These are phyloP conservation scores for Sporothrix inflata DNA, from an alignment of 2,329 filamentous ascomycete species.

Conservation along the genomic window DNA sequence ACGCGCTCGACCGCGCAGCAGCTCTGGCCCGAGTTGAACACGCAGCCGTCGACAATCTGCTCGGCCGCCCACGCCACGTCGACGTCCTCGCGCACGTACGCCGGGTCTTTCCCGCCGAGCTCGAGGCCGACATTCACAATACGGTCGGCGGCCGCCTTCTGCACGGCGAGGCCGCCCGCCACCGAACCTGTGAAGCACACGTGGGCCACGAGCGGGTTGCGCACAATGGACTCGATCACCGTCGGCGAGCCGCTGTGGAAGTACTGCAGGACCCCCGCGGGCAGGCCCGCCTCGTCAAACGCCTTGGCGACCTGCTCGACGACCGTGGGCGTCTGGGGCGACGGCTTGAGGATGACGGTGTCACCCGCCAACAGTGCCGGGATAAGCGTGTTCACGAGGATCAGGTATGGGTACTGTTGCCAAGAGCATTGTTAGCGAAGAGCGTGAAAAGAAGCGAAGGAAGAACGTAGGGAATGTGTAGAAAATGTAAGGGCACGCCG, in stretches of 20 bases:
- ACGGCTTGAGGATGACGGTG: constrained; percentile 90
- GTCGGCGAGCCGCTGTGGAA: constrained; percentile 84
- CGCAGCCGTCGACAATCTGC: constrained; percentile 92
- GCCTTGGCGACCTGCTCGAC: constrained; percentile 79
- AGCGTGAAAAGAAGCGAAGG: background rate
- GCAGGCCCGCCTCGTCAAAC: constrained; percentile 80
- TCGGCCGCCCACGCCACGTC: constrained; percentile 89
- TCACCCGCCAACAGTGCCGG: constrained; percentile 91
- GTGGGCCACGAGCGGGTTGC: constrained; percentile 74
- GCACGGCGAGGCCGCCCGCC: constrained; percentile 81
- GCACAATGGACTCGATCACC: constrained; percentile 77
- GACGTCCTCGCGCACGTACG: constrained; percentile 83
- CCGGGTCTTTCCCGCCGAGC: constrained; percentile 92
- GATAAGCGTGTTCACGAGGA: constrained; percentile 87
- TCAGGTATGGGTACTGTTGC: constrained; percentile 85
- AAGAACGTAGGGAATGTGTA: background rate
- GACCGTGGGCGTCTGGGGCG: constrained; percentile 90
- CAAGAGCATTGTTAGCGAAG: constrained; percentile 11
- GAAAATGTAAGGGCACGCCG: background rate
- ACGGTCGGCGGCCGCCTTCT: constrained; percentile 80
- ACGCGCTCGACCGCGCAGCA: constrained; percentile 92
- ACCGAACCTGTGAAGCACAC: constrained; percentile 96
- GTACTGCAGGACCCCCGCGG: constrained; percentile 82
- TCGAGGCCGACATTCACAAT: constrained; percentile 87
- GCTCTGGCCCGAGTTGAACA: constrained; percentile 98